These are phyloP conservation scores for Suillus brevipes DNA, from an alignment of 768 basidiomycete species.

Conservation along the genomic window DNA sequence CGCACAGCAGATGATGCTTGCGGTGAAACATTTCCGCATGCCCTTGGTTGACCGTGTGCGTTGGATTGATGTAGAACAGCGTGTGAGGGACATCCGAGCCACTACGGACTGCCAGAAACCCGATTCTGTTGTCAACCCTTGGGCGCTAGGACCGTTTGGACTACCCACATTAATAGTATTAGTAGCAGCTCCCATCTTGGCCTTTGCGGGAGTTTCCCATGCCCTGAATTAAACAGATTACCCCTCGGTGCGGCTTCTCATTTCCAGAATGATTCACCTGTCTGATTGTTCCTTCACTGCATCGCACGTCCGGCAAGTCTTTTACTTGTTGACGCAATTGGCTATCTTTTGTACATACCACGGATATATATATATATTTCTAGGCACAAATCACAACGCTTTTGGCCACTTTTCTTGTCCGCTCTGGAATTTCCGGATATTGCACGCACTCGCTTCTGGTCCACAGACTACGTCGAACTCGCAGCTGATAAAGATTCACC, in stretches of 20 bases:
- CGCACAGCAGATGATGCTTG: constrained; percentile 10
- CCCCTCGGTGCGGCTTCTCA: not conserved
- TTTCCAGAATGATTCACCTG: not conserved
- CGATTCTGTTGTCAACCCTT: not conserved
- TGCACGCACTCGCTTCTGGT: not conserved
- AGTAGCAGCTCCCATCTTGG: not conserved
- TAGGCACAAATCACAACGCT: not conserved
- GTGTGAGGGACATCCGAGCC: not conserved
- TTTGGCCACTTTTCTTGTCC: not conserved
- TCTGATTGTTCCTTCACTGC: constrained; percentile 1
- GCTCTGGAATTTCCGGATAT: not conserved
- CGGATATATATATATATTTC: not conserved
- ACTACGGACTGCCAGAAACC: not conserved
- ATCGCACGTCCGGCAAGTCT: not conserved
- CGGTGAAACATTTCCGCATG: constrained; percentile 6
- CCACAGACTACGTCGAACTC: not conserved
- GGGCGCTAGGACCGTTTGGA: not conserved
- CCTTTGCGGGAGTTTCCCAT: not conserved
- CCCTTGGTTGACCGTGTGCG: not conserved
- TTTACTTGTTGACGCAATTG: not conserved
- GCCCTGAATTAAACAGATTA: not conserved
- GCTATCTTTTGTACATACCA: not conserved
- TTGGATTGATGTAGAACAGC: not conserved
- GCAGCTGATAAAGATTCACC: not conserved
- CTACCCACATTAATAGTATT: not conserved